phyloP scores from a whole-genome alignment of 306 rosid genomes.

The Betula pendula region DNA sequence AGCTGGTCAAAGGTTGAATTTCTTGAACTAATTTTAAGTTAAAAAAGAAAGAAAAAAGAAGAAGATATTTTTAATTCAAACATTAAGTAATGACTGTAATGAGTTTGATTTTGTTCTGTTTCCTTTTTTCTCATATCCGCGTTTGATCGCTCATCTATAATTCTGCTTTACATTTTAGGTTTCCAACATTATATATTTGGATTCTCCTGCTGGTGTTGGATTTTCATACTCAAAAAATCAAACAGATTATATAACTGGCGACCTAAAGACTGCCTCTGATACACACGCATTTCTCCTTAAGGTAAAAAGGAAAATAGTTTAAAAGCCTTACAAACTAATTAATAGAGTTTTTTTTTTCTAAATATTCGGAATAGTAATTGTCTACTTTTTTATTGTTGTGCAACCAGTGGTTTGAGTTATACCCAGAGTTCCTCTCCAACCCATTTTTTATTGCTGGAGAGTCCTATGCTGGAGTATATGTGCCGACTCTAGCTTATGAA shows the following conservation, averaged over 20 bases:
- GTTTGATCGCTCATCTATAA: slow-evolving; percentile 6
- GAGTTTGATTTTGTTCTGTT: slow-evolving; percentile 11
- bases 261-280: slow-evolving; percentile 77
- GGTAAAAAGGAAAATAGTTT: slow-evolving; percentile 44
- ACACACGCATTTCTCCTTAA: slow-evolving; percentile 77
- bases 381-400: slow-evolving; percentile 14
- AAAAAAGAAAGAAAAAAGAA: slow-evolving; percentile 2
- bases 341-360: slow-evolving; percentile 12
- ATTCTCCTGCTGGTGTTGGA: slow-evolving; percentile 98
- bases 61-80: background rate
- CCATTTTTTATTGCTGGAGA: slow-evolving; percentile 81
- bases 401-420: slow-evolving; percentile 81
- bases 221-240: slow-evolving; percentile 69
- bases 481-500: slow-evolving; percentile 82
- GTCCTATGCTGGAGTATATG: slow-evolving; percentile 92
- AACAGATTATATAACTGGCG: slow-evolving; percentile 74
- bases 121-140: background rate
- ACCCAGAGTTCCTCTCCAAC: slow-evolving; percentile 70
- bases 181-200: slow-evolving; percentile 83
- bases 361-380: slow-evolving; percentile 28
- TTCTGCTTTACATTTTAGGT: slow-evolving; percentile 55
- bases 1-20: slow-evolving; percentile 86
- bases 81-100: slow-evolving; percentile 1
- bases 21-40: slow-evolving; percentile 3
- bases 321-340: background rate